Percentiles rank a stretch among this genome's conserved stretches.
Evolutionary conservation across 345 rosid genomes (phyloP).

Genomic region (Conringia planisiliqua): DNA sequence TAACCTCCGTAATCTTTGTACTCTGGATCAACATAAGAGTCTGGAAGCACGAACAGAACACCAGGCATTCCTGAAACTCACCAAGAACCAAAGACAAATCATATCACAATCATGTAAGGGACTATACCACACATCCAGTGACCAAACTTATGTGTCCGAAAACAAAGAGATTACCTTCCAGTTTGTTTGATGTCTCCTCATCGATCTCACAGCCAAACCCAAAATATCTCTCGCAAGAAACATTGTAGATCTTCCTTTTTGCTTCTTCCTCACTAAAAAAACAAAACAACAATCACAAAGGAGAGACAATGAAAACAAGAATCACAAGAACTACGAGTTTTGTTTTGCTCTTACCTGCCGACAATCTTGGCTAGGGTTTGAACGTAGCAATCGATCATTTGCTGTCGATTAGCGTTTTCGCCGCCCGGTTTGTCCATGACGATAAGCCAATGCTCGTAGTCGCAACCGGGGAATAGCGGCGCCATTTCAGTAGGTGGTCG

Average conservation of each 20-base stretch:
- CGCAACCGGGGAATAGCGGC: slow-evolving; percentile 29
- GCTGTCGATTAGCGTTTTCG: slow-evolving; percentile 72
- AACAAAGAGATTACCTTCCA: slow-evolving; percentile 48
- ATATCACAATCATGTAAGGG: background rate
- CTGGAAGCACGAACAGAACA: slow-evolving; percentile 81
- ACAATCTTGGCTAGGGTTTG: slow-evolving; percentile 69
- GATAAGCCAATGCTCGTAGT: slow-evolving; percentile 74
- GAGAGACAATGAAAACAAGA: background rate
- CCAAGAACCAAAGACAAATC: background rate
- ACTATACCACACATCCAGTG: background rate
- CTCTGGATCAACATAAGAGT: slow-evolving; percentile 78
- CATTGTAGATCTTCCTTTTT: slow-evolving; percentile 81
- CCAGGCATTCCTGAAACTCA: slow-evolving; percentile 59
- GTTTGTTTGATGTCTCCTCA: slow-evolving; percentile 84
- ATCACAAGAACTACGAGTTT: background rate
- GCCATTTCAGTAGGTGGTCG: slow-evolving; percentile 29
- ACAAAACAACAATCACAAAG: background rate
- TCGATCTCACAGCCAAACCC: slow-evolving; percentile 92
- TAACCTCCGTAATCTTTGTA: slow-evolving; percentile 87
- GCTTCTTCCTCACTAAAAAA: slow-evolving; percentile 75
- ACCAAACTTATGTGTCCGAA: background rate
- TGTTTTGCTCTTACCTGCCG: slow-evolving; percentile 33
- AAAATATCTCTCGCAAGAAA: slow-evolving; percentile 85
- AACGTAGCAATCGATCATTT: slow-evolving; percentile 82
- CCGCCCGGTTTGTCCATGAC: slow-evolving; percentile 93